Conservation (phyloP, 441 rosid species). For the Gossypium gossypioides region DNA sequence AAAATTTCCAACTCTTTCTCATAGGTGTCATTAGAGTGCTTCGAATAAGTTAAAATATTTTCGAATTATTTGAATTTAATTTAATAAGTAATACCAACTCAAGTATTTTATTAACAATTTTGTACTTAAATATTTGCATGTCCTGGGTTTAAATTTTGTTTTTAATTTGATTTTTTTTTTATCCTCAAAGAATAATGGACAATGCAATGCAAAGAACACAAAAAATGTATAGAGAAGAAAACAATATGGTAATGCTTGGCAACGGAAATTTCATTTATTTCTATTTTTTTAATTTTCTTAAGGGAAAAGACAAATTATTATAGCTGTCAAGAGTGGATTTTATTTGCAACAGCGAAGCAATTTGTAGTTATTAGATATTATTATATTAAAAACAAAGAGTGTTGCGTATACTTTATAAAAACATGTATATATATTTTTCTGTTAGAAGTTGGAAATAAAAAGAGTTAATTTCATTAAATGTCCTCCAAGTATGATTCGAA, state of each 20-base stretch:
- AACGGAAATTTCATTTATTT: neutral
- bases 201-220: neutral
- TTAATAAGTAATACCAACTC: neutral
- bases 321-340: constrained; percentile 4
- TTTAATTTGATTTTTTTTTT: neutral
- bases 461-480: too few species aligned
- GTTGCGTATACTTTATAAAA: neutral
- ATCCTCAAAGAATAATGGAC: neutral
- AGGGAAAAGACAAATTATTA: constrained; percentile 4
- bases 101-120: too few species aligned
- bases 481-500: too few species aligned
- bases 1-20: neutral
- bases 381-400: neutral
- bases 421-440: neutral
- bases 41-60: too few species aligned
- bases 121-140: too few species aligned
- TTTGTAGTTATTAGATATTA: neutral
- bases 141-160: neutral
- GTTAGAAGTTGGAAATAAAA: neutral
- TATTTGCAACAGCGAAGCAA: constrained; percentile 8
- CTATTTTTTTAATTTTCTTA: neutral
- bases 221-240: neutral
- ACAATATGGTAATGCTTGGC: neutral
- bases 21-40: too few species aligned
- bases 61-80: neutral